phyloP scores from a whole-genome alignment of 306 rosid genomes.

The Trifolium repens region DNA sequence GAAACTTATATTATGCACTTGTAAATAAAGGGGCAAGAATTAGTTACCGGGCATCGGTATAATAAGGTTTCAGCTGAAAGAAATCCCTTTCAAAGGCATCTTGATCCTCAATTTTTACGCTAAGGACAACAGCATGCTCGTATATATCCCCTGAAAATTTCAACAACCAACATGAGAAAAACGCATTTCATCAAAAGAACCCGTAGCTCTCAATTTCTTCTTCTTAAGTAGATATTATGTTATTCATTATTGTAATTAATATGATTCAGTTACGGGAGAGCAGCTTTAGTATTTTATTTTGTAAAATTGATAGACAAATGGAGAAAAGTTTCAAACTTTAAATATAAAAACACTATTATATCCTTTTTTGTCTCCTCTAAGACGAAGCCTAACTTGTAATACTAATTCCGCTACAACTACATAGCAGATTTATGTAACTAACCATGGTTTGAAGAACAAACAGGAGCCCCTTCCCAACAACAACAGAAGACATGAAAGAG shows the following conservation, averaged over 20 bases:
- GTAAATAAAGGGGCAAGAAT: conserved; percentile 9
- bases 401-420: conserved; percentile 7
- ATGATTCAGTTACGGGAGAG: conserved; percentile 11
- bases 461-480: conserved; percentile 6
- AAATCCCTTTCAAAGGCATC: conserved; percentile 98
- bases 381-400: background rate
- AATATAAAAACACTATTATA: too few relatives aligned
- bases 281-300: conserved; percentile 3
- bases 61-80: conserved; percentile 93
- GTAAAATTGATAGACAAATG: background rate
- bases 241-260: conserved; percentile 9
- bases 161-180: conserved; percentile 26
- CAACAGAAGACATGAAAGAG: conserved; percentile 11
- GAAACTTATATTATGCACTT: background rate
- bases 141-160: conserved; percentile 86
- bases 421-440: background rate
- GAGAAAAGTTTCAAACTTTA: conserved; percentile 21
- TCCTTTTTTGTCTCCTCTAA: background rate
- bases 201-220: background rate
- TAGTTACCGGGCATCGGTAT: conserved; percentile 86
- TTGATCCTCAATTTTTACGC: conserved; percentile 91
- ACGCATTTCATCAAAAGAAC: conserved; percentile 10
- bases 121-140: conserved; percentile 91
- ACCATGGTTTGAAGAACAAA: conserved; percentile 5
- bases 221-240: conserved; percentile 7